Conservation (phyloP, 495 filamentous ascomycete species). For the Xylaria acuta region DNA sequence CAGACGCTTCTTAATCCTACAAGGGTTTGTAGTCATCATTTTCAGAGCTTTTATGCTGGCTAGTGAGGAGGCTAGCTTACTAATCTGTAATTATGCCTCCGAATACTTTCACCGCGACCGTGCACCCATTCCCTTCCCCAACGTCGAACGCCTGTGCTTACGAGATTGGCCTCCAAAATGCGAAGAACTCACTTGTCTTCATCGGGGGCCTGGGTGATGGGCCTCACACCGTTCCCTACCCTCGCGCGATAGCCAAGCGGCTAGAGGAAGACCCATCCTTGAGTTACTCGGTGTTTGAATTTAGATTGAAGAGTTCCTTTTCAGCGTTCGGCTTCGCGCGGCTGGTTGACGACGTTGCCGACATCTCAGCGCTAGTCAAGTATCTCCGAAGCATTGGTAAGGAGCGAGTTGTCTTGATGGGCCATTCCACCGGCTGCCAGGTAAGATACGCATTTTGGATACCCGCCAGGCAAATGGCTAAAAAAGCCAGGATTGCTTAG, state of each 20-base stretch:
- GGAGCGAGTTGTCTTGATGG: slow-evolving; percentile 80
- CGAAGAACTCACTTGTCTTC: slow-evolving; percentile 76
- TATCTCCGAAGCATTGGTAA: slow-evolving; percentile 63
- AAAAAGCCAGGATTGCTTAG: slow-evolving; percentile 67
- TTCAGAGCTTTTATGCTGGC: background rate
- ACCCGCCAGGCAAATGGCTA: background rate
- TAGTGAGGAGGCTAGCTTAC: background rate
- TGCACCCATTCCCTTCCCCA: slow-evolving; percentile 46
- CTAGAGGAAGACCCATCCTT: slow-evolving; percentile 56
- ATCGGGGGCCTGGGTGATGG: slow-evolving; percentile 86
- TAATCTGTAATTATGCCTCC: slow-evolving; percentile 31
- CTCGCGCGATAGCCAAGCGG: slow-evolving; percentile 68
- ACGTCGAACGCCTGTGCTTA: slow-evolving; percentile 41
- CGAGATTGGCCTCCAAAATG: slow-evolving; percentile 42
- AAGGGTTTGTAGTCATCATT: background rate
- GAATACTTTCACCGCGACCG: slow-evolving; percentile 40
- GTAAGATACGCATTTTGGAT: slow-evolving; percentile 24
- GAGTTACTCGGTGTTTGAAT: slow-evolving; percentile 51
- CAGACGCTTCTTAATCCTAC: background rate
- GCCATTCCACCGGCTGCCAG: slow-evolving; percentile 85
- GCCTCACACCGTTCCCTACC: slow-evolving; percentile 69
- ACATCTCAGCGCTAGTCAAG: slow-evolving; percentile 73
- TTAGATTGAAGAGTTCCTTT: slow-evolving; percentile 60
- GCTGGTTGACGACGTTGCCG: slow-evolving; percentile 72
- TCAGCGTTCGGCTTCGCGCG: slow-evolving; percentile 73